Conservation (phyloP, 1,139 yeast genomes). For the Pichia sp. region DNA sequence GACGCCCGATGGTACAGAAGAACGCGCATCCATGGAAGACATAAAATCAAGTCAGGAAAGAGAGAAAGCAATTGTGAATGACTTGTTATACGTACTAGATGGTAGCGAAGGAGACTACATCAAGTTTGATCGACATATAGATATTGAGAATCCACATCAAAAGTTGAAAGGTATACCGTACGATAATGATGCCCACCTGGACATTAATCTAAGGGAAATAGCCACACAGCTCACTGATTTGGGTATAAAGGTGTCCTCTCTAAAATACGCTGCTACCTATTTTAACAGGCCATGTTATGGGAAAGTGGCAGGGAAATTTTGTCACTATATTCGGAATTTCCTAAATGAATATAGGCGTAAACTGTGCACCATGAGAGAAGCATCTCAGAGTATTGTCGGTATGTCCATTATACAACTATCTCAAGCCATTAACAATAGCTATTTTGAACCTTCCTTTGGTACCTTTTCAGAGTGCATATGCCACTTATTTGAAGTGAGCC, state of each 20-base stretch:
- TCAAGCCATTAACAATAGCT: slow-evolving; percentile 28
- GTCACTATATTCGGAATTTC: slow-evolving; percentile 48
- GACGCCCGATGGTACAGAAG: background rate
- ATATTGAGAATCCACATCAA: slow-evolving; percentile 32
- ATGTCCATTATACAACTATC: slow-evolving; percentile 46
- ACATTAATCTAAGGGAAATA: slow-evolving; percentile 68
- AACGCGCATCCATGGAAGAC: background rate
- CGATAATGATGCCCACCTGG: slow-evolving; percentile 64
- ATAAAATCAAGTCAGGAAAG: slow-evolving; percentile 32
- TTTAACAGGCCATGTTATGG: slow-evolving; percentile 59
- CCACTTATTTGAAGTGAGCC: slow-evolving; percentile 54
- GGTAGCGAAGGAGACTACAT: slow-evolving; percentile 82
- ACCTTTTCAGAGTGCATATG: slow-evolving; percentile 30
- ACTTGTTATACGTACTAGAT: slow-evolving; percentile 56
- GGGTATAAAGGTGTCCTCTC: slow-evolving; percentile 57
- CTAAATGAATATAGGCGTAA: slow-evolving; percentile 21
- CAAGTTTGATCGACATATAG: slow-evolving; percentile 56
- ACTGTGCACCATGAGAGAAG: background rate
- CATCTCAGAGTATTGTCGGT: too few species aligned
- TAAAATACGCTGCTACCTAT: slow-evolving; percentile 47
- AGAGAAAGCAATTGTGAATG: slow-evolving; percentile 67
- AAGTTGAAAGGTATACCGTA: slow-evolving; percentile 67
- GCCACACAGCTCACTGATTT: slow-evolving; percentile 51
- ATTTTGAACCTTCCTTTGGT: slow-evolving; percentile 5
- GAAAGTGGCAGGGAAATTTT: slow-evolving; percentile 64